Conservation (phyloP, 345 rosid genomes). For the Cardamine occulta region DNA sequence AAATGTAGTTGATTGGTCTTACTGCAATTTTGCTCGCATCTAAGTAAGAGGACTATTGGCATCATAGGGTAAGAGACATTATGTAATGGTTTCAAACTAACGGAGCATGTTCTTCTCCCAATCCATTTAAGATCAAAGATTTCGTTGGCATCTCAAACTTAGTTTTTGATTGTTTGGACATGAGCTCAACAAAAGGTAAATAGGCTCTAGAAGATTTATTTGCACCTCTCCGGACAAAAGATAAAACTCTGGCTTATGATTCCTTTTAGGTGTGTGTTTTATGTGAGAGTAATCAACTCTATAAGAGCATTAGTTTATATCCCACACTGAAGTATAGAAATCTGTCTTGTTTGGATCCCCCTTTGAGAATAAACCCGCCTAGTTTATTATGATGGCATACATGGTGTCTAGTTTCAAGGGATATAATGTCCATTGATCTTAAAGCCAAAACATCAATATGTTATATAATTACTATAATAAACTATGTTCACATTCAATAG, state of each 20-base stretch:
- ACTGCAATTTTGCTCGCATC: not conserved
- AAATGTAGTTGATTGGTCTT: not conserved
- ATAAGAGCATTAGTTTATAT: too few species aligned
- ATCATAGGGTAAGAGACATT: not conserved
- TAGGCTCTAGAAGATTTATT: not conserved
- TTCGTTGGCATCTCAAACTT: not conserved
- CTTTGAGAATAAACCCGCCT: too few species aligned
- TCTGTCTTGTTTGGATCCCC: too few species aligned
- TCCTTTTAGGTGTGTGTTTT: too few species aligned
- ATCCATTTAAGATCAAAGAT: not conserved
- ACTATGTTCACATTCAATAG: slow-evolving; percentile 27
- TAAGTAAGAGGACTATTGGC: not conserved
- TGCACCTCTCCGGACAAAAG: not conserved
- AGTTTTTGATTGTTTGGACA: not conserved
- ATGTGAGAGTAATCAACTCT: too few species aligned
- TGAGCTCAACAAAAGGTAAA: too few species aligned
- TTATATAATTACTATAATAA: not conserved
- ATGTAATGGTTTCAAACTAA: not conserved
- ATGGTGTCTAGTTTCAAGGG: not conserved
- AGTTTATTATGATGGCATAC: not conserved
- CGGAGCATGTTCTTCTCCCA: not conserved
- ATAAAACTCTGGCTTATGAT: not conserved
- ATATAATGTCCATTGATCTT: not conserved
- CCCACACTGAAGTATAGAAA: too few species aligned
- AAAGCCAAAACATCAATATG: not conserved